Conservation (phyloP, 768 basidiomycete species). For the Suillus discolor region DNA sequence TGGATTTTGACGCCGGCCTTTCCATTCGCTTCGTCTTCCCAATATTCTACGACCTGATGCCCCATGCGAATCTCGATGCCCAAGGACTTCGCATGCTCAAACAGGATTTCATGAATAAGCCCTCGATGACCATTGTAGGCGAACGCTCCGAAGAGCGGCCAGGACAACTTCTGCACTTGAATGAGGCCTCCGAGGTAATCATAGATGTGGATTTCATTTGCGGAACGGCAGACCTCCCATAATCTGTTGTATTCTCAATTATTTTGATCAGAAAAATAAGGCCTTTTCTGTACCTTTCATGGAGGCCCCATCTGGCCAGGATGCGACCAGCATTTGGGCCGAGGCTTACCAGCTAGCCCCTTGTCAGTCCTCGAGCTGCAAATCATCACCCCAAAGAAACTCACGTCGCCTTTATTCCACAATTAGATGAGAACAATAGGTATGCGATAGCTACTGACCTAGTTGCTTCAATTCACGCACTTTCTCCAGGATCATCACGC, state of each 20-base stretch:
- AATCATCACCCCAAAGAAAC: conserved; percentile 2
- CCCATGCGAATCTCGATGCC: conserved; percentile 23
- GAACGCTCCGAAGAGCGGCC: conserved; percentile 18
- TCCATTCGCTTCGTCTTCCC: conserved; percentile 16
- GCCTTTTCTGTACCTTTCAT: conserved; percentile 18
- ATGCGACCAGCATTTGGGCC: conserved; percentile 25
- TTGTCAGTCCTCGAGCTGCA: conserved; percentile 2
- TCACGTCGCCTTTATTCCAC: conserved; percentile 18
- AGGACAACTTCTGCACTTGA: conserved; percentile 20
- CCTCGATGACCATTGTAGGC: conserved; percentile 31
- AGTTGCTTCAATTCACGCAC: conserved; percentile 17
- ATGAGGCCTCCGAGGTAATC: conserved; percentile 25
- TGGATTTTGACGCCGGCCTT: conserved; percentile 18
- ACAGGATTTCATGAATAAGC: conserved; percentile 24
- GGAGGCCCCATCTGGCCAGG: conserved; percentile 25
- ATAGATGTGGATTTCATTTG: conserved; percentile 16
- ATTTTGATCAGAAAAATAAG: conserved; percentile 14
- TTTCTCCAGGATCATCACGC: conserved; percentile 26
- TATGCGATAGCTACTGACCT: conserved; percentile 14
- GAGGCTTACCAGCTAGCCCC: conserved; percentile 20
- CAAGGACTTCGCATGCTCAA: conserved; percentile 22
- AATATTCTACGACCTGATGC: conserved; percentile 20
- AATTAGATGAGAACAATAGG: conserved; percentile 9
- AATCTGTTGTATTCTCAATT: conserved; percentile 20
- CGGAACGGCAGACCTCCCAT: conserved; percentile 21